A percentile compares a stretch with the other conserved stretches of the same genome.
These are phyloP conservation scores for Clonostachys solani DNA, from an alignment of 2,329 filamentous ascomycete species.

Conservation along the genomic window DNA sequence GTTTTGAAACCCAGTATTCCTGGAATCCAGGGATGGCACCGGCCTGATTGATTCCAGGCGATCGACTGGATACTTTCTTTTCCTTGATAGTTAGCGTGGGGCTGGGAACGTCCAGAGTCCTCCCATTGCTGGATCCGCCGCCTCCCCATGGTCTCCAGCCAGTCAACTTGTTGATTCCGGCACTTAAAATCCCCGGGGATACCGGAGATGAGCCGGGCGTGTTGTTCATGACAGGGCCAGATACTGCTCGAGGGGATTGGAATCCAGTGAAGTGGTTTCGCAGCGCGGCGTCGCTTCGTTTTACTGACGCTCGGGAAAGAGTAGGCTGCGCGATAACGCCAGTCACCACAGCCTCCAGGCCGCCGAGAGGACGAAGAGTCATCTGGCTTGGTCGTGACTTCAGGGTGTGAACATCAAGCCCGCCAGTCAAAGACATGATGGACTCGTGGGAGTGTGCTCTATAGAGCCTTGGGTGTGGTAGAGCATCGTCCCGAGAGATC, in stretches of 20 bases:
- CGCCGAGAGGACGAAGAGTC: constrained; percentile 49
- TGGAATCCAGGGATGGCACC: constrained; percentile 71
- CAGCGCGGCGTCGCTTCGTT: constrained; percentile 49
- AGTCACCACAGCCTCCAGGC: constrained; percentile 51
- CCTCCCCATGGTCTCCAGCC: constrained; percentile 42
- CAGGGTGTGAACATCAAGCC: constrained; percentile 85
- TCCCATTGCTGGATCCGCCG: not conserved
- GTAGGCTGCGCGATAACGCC: constrained; percentile 57
- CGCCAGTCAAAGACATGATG: constrained; percentile 79
- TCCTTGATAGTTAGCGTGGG: constrained; percentile 9
- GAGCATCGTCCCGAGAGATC: constrained; percentile 24
- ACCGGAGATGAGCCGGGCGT: constrained; percentile 15
- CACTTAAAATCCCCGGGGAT: not conserved
- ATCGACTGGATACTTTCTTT: constrained; percentile 33
- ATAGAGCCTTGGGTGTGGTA: constrained; percentile 45
- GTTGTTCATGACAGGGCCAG: constrained; percentile 20
- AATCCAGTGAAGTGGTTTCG: constrained; percentile 48
- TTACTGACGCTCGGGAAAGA: constrained; percentile 39
- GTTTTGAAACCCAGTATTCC: constrained; percentile 45
- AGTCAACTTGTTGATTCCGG: constrained; percentile 1
- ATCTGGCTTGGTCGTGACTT: constrained; percentile 73
- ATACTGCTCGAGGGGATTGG: constrained; percentile 23
- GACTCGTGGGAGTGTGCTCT: constrained; percentile 80
- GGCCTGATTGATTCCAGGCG: constrained; percentile 74
- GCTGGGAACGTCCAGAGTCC: not conserved